phyloP scores from a whole-genome alignment of 768 basidiomycete genomes.

The Astraeus odoratus region DNA sequence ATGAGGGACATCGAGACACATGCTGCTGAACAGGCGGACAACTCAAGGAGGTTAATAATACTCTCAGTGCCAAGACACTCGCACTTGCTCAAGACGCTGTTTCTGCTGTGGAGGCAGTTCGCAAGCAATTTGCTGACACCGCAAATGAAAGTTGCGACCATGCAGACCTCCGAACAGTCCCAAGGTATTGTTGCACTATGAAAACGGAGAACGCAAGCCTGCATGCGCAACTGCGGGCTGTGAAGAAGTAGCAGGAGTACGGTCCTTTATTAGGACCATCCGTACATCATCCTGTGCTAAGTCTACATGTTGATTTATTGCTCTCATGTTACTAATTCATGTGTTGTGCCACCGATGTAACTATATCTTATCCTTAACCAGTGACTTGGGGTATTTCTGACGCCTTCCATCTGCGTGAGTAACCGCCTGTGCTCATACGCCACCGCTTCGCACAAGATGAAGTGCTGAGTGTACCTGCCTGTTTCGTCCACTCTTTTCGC shows the following conservation, averaged over 20 bases:
- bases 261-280: too few species aligned
- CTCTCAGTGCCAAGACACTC: conserved; percentile 65
- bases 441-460: too few species aligned
- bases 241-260: conserved; percentile 28
- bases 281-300: neutral
- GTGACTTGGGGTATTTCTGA: too few species aligned
- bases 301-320: conserved; percentile 38
- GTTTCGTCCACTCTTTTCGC: too few species aligned
- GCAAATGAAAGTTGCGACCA: conserved; percentile 54
- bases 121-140: conserved; percentile 55
- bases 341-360: too few species aligned
- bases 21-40: conserved; percentile 73
- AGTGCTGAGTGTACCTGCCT: too few species aligned
- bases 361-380: too few species aligned
- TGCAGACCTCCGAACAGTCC: conserved; percentile 65
- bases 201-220: conserved; percentile 73
- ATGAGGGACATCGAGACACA: conserved; percentile 64
- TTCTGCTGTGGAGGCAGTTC: conserved; percentile 36
- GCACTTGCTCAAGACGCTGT: conserved; percentile 35
- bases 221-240: conserved; percentile 61
- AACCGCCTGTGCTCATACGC: too few species aligned
- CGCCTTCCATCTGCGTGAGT: too few species aligned
- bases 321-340: conserved; percentile 35
- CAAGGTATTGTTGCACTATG: conserved; percentile 73
- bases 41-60: conserved; percentile 72